phyloP scores from a whole-genome alignment of 306 rosid species.

The Cucumis melo region DNA sequence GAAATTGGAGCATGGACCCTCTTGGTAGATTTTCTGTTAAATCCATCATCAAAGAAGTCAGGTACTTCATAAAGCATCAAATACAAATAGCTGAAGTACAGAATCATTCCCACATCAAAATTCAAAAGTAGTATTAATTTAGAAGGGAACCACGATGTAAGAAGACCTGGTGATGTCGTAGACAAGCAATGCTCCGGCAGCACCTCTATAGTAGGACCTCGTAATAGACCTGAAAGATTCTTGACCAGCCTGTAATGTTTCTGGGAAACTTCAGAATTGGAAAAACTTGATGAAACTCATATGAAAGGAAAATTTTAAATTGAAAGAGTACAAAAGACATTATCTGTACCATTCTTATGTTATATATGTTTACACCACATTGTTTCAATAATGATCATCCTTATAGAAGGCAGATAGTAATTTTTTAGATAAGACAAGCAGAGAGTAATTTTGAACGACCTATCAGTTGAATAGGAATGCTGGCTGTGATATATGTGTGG shows the following conservation, averaged over 20 bases:
- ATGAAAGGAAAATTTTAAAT: background rate
- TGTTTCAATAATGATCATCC: background rate
- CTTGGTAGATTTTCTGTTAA: background rate
- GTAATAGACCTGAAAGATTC: conserved; percentile 98
- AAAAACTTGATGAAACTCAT: background rate
- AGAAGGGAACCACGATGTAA: background rate
- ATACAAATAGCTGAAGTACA: background rate
- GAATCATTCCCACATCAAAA: background rate
- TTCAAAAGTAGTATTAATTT: background rate
- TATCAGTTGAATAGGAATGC: too few species aligned
- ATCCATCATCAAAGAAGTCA: background rate
- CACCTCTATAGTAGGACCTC: conserved; percentile 92
- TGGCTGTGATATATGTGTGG: background rate
- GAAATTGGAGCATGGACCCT: background rate
- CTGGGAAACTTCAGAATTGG: background rate
- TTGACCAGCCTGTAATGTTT: conserved; percentile 75
- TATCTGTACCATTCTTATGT: too few species aligned
- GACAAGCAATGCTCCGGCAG: conserved; percentile 93
- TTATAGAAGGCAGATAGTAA: background rate
- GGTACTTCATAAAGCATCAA: background rate
- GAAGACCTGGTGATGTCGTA: conserved; percentile 90
- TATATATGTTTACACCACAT: background rate
- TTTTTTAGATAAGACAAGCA: too few species aligned
- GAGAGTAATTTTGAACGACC: background rate
- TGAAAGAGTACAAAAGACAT: background rate